Evolutionary conservation across 768 basidiomycete genomes (phyloP).

Genomic region (Rhizopogon rudus): DNA sequence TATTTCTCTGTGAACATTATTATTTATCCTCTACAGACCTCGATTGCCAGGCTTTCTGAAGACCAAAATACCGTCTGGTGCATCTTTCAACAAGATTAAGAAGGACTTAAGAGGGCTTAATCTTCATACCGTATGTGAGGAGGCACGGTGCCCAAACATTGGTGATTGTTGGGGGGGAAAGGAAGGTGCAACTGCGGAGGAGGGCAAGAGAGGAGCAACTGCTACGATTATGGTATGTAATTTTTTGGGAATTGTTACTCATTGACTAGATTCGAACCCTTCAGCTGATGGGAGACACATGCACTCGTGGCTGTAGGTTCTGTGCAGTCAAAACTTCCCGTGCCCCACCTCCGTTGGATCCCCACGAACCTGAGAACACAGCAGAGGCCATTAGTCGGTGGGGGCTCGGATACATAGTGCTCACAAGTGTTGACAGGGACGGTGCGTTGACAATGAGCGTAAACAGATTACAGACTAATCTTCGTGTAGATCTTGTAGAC

Average conservation of each 20-base stretch:
- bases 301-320: conserved; percentile 95
- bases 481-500: conserved; percentile 74
- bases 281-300: conserved; percentile 98
- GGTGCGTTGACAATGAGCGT: conserved; percentile 44
- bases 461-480: not conserved
- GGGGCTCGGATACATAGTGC: conserved; percentile 96
- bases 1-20: not conserved
- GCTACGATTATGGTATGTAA: conserved; percentile 93
- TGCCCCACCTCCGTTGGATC: conserved; percentile 84
- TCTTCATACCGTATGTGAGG: conserved; percentile 96
- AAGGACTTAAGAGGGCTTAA: conserved; percentile 88
- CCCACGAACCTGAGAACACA: conserved; percentile 96
- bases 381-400: conserved; percentile 97
- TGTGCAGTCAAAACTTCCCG: conserved; percentile 95
- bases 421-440: conserved; percentile 96
- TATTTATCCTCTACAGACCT: conserved; percentile 43
- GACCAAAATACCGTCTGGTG: conserved; percentile 86
- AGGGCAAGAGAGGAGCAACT: conserved; percentile 80
- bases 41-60: conserved; percentile 86
- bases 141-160: conserved; percentile 97
- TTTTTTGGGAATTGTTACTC: not conserved
- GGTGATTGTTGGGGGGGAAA: conserved; percentile 99
- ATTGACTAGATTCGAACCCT: conserved; percentile 5
- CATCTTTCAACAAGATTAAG: conserved; percentile 89
- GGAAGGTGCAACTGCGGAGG: conserved; percentile 55